phyloP scores from a whole-genome alignment of 169 alveolate genomes.

The Cryptosporidium andersoni region DNA sequence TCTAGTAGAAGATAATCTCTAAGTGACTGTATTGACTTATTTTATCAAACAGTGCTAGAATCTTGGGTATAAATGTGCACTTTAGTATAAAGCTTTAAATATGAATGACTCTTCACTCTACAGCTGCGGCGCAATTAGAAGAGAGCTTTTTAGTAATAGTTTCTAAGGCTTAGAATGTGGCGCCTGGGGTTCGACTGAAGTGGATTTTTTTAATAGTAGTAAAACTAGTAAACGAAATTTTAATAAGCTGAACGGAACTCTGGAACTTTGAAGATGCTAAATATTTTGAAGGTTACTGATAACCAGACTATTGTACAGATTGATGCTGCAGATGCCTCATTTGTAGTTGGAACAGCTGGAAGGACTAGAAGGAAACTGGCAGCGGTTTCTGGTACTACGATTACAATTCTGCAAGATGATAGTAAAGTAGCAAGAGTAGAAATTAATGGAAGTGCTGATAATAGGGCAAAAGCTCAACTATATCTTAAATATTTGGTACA shows the following conservation, averaged over 20 bases:
- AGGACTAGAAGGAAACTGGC: slow-evolving; percentile 66
- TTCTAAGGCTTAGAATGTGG: no score
- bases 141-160: no score
- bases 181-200: no score
- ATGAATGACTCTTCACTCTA: no score
- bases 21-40: not conserved
- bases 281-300: slow-evolving; percentile 63
- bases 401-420: slow-evolving; percentile 65
- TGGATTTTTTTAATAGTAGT: no score
- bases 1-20: slow-evolving; percentile 7
- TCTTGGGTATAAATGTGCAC: no score
- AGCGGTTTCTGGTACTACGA: slow-evolving; percentile 68
- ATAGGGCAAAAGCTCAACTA: slow-evolving; percentile 73
- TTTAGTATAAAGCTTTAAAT: no score
- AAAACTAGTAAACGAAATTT: not conserved
- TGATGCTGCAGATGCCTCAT: slow-evolving; percentile 69
- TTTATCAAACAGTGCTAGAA: no score
- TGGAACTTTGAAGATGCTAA: slow-evolving; percentile 20
- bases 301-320: slow-evolving; percentile 69
- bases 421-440: slow-evolving; percentile 73
- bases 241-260: not conserved
- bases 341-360: slow-evolving; percentile 68
- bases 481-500: slow-evolving; percentile 75
- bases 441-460: slow-evolving; percentile 73
- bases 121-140: no score